Evolutionary conservation across 768 basidiomycete species (phyloP), one percentile per base, ranked within the genome.

Genomic region (Asterophora lycoperdoides): DNA sequence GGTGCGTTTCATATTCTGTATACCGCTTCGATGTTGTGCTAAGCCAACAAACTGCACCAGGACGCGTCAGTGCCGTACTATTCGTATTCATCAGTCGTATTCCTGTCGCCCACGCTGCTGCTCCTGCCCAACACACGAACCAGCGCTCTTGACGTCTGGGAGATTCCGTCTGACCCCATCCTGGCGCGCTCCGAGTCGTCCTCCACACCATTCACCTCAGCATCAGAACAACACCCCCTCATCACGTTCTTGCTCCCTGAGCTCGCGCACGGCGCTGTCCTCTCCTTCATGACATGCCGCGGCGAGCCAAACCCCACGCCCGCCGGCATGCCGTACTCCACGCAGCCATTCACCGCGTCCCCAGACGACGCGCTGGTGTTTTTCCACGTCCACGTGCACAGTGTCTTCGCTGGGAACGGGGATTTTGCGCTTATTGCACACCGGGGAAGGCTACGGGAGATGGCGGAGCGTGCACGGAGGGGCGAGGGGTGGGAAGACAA

Each of bases 91-190:
- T 60, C 56, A 13, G 32, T 62, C 9, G 45, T 63, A 4, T 61
- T 65, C 33, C 48, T 66, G 6, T 53, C 62, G 4, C 52, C 60
- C 1, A 56, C 56, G 1, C 45, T 63, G 17, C 44, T 66, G n/a
- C 38, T 64, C 46, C 56, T 65, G 5, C 59, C 62, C n/a, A 65
- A 66, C 44, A 55, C 53, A 13, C 18, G 17, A 3, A 32, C 30
- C 30, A 8, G 9, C 30, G 30, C 51, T 23, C 52, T 67, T 13
- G 65, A 67, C 38, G 36, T 61, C 20, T 67, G 64, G 64, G 30
- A 51, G 6, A 20, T 60, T 15, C 46, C 56, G 6, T 23, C 23
- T 23, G 23, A 23, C 23, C 23, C 23, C 23, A 23, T 23, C 23
- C 23, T n/a, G n/a, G n/a, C 23, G 23, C 6, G 23, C n/a, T 23